Evolutionary conservation across 371 early-diverging fungal species (phyloP), one percentile per base, ranked within the genome.

Genomic region (Mucor piriformis): DNA sequence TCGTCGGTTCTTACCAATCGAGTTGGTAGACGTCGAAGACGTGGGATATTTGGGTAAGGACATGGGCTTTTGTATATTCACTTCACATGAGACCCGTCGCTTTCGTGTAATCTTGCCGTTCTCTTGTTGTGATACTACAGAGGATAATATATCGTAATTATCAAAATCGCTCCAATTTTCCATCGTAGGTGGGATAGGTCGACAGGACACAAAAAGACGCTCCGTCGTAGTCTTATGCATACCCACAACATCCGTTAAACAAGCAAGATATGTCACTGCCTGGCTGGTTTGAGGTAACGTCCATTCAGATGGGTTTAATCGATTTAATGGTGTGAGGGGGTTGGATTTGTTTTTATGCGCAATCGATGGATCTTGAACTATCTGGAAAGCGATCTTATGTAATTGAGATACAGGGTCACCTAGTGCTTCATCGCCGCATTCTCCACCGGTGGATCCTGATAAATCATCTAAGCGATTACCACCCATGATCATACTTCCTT

Each of bases 371-470:
- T 79, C 77, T 35, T 81, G 79, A 13, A 83, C 82, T 40, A 92
- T 83, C 72, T 95, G 90, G 66, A 96, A 92, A 1, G 93, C 92
- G 2, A 95, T 86, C 73, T 94, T 94, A 80, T 96, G 95, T 24
- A 96, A 76, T 69, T 94, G 95, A 11, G 92, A 92, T 0, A 96
- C 90, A 4, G 95, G 92, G 61, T 81, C 81, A 13, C 81, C 81
- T 0, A 81, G 37, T 0, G 71, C 69, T 54, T 82, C 83, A 57
- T 82, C 77, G 20, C 78, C 81, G 33, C 69, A 77, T 64, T 81
- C 81, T 3, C 81, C 81, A 35, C 81, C 77, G 11, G 61, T 61
- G 6, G 51, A 27, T 83, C 70, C 74, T 84, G 84, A 5, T 82
- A 88, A 6, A 91, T 86, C 77, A 25, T 67, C 64, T 13, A 76